Evolutionary conservation across 306 rosid species (phyloP).

Genomic region (Citrullus mucosospermus): DNA sequence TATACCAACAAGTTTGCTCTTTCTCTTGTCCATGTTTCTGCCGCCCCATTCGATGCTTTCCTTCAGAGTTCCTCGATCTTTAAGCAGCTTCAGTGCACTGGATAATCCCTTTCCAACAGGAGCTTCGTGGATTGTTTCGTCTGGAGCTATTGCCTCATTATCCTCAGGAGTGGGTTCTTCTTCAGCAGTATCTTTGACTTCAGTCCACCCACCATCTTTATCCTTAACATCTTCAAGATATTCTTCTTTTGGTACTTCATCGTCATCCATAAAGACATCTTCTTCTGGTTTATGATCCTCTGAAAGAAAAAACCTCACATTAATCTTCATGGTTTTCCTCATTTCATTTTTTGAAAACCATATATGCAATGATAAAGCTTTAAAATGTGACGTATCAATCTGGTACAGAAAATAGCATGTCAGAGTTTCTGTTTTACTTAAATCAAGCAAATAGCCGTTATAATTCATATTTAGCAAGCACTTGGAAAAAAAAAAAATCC

Average conservation of each 20-base stretch:
- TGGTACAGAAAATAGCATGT: neutral
- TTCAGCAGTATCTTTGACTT: conserved; percentile 45
- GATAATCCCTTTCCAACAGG: conserved; percentile 85
- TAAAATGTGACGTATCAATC: neutral
- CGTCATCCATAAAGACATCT: conserved; percentile 83
- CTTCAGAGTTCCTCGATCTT: conserved; percentile 88
- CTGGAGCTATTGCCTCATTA: conserved; percentile 48
- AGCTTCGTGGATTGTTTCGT: conserved; percentile 86
- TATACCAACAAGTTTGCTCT: conserved; percentile 82
- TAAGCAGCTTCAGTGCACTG: conserved; percentile 71
- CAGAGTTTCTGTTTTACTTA: neutral
- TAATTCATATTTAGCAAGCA: neutral
- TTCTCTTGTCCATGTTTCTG: conserved; percentile 98
- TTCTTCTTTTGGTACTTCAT: conserved; percentile 38
- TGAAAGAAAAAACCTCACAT: conserved; percentile 18
- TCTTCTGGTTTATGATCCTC: conserved; percentile 81
- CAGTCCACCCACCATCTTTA: conserved; percentile 78
- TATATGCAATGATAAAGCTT: neutral
- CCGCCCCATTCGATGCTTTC: conserved; percentile 96
- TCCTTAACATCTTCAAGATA: conserved; percentile 35
- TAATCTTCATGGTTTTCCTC: conserved; percentile 3
- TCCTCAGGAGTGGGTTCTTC: conserved; percentile 43
- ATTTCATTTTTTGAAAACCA: neutral
- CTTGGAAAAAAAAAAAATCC: neutral
- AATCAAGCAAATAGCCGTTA: neutral